Percentiles rank a stretch among this genome's conserved stretches.
phyloP scores from a whole-genome alignment of 1,139 yeast genomes.

The Lodderomyces margitis region DNA sequence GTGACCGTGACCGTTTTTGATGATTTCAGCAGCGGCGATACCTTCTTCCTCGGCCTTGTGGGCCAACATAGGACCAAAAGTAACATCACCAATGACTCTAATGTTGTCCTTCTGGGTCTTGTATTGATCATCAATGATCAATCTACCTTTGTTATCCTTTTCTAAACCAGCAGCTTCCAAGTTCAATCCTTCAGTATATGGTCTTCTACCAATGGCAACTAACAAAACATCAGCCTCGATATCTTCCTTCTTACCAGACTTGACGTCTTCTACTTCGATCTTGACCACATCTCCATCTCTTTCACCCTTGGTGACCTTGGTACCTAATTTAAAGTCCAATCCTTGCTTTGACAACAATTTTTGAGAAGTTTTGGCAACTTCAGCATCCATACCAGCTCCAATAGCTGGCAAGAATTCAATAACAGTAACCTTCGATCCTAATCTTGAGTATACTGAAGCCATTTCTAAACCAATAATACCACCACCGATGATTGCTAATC shows the following conservation, averaged over 20 bases:
- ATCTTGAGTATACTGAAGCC: conserved; percentile 97
- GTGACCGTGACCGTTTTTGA: conserved; percentile 93
- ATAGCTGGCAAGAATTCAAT: conserved; percentile 87
- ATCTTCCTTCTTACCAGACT: conserved; percentile 76
- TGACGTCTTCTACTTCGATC: conserved; percentile 85
- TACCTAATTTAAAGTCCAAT: conserved; percentile 84
- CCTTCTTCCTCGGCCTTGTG: conserved; percentile 99
- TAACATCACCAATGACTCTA: conserved; percentile 96
- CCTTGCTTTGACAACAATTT: conserved; percentile 94
- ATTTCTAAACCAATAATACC: conserved; percentile 99
- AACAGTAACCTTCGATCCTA: conserved; percentile 94
- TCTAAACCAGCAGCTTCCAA: conserved; percentile 89
- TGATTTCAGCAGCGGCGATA: conserved; percentile 95
- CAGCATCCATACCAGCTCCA: conserved; percentile 96
- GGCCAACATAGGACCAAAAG: conserved; percentile 99
- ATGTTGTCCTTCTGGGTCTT: conserved; percentile 91
- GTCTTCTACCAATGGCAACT: conserved; percentile 99
- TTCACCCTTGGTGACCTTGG: conserved; percentile 85
- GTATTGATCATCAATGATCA: conserved; percentile 91
- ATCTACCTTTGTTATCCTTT: conserved; percentile 85
- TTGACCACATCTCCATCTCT: conserved; percentile 87
- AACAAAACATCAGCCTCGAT: conserved; percentile 88
- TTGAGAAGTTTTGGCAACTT: conserved; percentile 86
- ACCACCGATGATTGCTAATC: conserved; percentile 93
- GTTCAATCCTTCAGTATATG: conserved; percentile 86